Conservation (phyloP, 106 monocot genomes). For the Dendrobium chrysotoxum region DNA sequence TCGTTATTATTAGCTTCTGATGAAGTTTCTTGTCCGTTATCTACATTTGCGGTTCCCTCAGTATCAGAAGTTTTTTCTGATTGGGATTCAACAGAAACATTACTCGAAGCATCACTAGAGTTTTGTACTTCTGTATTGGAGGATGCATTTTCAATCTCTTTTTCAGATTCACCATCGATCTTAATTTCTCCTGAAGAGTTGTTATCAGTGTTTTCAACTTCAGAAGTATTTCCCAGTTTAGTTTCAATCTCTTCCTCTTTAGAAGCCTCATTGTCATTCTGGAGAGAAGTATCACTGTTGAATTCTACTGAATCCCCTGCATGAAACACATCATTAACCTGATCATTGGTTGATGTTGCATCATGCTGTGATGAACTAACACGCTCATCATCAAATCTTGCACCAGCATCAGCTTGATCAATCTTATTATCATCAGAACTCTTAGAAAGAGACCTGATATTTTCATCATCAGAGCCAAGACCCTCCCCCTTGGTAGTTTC, state of each 20-base stretch:
- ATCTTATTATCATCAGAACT: not conserved
- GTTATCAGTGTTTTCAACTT: slow-evolving; percentile 2
- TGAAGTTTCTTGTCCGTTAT: not conserved
- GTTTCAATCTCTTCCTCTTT: not conserved
- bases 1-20: not conserved
- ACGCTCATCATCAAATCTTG: not conserved
- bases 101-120: not conserved
- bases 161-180: not conserved
- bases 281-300: not conserved
- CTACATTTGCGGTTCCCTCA: not conserved
- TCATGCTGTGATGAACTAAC: no score
- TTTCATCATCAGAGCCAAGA: not conserved
- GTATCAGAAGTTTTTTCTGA: not conserved
- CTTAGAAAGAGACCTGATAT: not conserved
- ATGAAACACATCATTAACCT: not conserved
- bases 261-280: slow-evolving; percentile 3
- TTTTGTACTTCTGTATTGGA: not conserved
- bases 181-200: not conserved
- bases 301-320: not conserved
- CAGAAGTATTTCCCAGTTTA: not conserved
- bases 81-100: not conserved
- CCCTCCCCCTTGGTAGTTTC: not conserved
- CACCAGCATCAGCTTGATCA: not conserved
- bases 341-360: not conserved
- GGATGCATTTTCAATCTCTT: slow-evolving; percentile 1